Conservation (phyloP, 768 basidiomycete species). For the Mycena alexandri region DNA sequence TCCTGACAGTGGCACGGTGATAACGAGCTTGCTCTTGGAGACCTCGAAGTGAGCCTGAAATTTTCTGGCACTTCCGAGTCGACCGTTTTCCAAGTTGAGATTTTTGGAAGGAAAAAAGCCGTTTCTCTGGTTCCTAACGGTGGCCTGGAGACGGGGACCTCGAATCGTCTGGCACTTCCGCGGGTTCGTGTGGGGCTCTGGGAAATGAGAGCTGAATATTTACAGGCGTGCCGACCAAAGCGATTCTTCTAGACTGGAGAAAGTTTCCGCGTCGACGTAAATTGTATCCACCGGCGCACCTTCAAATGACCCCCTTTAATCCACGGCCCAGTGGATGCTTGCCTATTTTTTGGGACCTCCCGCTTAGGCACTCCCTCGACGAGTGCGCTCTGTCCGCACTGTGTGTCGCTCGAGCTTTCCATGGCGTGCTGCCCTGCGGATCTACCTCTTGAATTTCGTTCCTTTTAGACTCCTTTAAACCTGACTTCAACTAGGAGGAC, state of each 20-base stretch:
- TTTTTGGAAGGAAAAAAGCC: too few species aligned
- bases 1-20: too few species aligned
- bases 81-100: too few species aligned
- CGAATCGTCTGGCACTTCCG: too few species aligned
- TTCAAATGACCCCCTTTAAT: background rate
- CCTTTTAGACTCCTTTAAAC: conserved; percentile 12
- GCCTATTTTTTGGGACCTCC: background rate
- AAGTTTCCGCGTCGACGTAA: background rate
- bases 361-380: background rate
- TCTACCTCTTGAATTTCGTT: conserved; percentile 8
- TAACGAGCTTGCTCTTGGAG: too few species aligned
- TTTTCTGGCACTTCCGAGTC: too few species aligned
- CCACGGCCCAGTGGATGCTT: background rate
- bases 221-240: background rate
- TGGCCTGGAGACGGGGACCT: too few species aligned
- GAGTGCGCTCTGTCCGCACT: conserved; percentile 3
- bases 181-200: too few species aligned
- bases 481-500: conserved; percentile 12
- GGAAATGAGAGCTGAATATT: background rate
- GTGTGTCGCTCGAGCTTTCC: conserved; percentile 2
- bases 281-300: background rate
- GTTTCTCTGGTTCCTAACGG: too few species aligned
- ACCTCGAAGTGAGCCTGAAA: too few species aligned
- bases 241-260: background rate
- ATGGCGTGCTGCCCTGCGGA: conserved; percentile 17